Percentiles rank a stretch among this genome's conserved stretches.
Evolutionary conservation across 805 yeast species (phyloP).

Genomic region (Komagataella ulmi): DNA sequence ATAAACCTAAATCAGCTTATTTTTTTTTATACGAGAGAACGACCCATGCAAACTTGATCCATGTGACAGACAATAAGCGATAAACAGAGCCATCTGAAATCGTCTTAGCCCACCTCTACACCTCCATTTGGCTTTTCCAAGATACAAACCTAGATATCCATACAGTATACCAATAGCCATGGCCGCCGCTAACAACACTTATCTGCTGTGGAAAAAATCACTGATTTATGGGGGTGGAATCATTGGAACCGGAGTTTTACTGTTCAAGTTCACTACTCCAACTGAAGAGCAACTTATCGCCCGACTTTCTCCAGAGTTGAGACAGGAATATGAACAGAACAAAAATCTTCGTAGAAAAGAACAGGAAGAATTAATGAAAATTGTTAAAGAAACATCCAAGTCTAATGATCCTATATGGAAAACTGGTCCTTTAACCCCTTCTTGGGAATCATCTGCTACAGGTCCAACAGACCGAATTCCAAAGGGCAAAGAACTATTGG

Average conservation of each 20-base stretch:
- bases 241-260: conserved; percentile 57
- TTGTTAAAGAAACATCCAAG: conserved; percentile 47
- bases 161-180: not conserved
- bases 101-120: not conserved
- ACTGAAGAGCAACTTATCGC: conserved; percentile 71
- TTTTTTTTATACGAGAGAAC: not conserved
- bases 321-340: conserved; percentile 60
- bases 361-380: conserved; percentile 56
- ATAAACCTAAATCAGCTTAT: not conserved
- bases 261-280: conserved; percentile 69
- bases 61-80: not conserved
- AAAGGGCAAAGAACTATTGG: conserved; percentile 24
- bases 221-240: conserved; percentile 45
- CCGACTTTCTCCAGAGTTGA: conserved; percentile 68
- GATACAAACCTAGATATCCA: not conserved
- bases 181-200: conserved; percentile 3
- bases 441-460: conserved; percentile 40
- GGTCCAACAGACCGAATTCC: conserved; percentile 10
- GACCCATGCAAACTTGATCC: not conserved
- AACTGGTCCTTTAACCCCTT: conserved; percentile 56
- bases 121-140: not conserved
- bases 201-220: conserved; percentile 14
- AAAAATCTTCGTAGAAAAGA: conserved; percentile 49
- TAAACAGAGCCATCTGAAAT: not conserved
- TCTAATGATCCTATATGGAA: conserved; percentile 77